Evolutionary conservation across 805 yeast genomes (phyloP).

Genomic region (Sugiyamaella marilandica): DNA sequence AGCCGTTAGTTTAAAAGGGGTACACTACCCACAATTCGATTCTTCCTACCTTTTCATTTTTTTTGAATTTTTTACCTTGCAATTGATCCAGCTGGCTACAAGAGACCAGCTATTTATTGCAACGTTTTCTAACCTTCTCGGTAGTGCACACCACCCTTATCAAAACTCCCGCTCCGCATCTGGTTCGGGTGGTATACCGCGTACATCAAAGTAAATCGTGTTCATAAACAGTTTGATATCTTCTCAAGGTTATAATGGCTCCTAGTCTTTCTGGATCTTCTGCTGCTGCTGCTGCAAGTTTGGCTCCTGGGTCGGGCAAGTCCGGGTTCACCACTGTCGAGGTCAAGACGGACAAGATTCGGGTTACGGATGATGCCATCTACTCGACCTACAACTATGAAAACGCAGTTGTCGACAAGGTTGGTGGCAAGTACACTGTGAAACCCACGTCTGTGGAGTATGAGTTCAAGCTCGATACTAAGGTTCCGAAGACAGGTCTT

Average conservation of each 20-base stretch:
- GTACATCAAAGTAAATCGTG: conserved; percentile 24
- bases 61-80: neutral
- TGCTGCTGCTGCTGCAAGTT: conserved; percentile 24
- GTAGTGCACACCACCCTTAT: conserved; percentile 42
- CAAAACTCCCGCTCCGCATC: conserved; percentile 39
- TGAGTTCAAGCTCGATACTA: conserved; percentile 79
- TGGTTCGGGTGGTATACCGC: conserved; percentile 39
- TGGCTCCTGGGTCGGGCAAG: conserved; percentile 29
- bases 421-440: conserved; percentile 53
- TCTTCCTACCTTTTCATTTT: neutral
- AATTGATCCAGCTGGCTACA: conserved; percentile 4
- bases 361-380: conserved; percentile 45
- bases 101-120: conserved; percentile 16
- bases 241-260: conserved; percentile 26
- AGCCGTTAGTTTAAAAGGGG: neutral
- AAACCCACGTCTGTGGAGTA: conserved; percentile 69
- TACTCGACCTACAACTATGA: conserved; percentile 62
- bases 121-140: conserved; percentile 40
- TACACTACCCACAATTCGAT: neutral
- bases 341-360: conserved; percentile 52
- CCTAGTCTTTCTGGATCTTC: conserved; percentile 28
- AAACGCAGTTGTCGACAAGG: conserved; percentile 63
- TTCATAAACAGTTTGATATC: conserved; percentile 3
- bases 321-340: conserved; percentile 44
- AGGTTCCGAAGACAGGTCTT: conserved; percentile 79